Evolutionary conservation across 495 filamentous ascomycete species (phyloP).

Genomic region (Pseudoneurospora amorphoporcata): DNA sequence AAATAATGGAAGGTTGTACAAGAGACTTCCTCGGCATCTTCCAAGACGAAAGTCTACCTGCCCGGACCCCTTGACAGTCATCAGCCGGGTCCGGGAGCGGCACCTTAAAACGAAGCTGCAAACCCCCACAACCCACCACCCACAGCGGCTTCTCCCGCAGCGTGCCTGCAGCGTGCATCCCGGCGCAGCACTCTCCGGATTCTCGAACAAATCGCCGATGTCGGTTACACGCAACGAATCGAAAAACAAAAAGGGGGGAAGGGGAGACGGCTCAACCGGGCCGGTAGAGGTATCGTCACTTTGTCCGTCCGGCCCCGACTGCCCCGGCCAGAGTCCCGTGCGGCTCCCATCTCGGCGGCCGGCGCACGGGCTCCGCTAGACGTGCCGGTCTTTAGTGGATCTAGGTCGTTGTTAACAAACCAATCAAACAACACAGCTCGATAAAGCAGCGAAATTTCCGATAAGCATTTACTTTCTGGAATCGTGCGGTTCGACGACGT

Average conservation of each 20-base stretch:
- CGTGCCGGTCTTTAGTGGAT: too few relatives aligned
- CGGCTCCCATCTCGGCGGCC: neutral
- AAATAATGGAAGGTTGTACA: too few relatives aligned
- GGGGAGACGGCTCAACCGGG: too few relatives aligned
- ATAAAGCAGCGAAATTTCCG: neutral
- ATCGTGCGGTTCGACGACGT: neutral
- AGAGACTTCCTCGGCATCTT: neutral
- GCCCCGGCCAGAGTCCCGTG: neutral
- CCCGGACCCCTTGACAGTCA: neutral
- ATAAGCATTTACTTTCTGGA: neutral
- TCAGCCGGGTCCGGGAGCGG: neutral
- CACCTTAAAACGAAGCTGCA: neutral
- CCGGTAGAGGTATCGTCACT: too few relatives aligned
- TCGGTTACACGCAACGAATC: neutral
- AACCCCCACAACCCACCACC: neutral
- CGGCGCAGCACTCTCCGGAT: neutral
- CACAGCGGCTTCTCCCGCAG: neutral
- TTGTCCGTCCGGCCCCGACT: neutral
- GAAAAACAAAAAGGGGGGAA: neutral
- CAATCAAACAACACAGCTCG: neutral
- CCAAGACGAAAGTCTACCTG: neutral
- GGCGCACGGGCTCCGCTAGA: too few relatives aligned
- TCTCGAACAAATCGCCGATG: neutral
- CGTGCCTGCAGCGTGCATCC: neutral
- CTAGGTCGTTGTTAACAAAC: neutral